A percentile compares a stretch with the other conserved stretches of the same genome.
Conservation (phyloP, 495 filamentous ascomycete genomes). For the Penicillium soppii region DNA sequence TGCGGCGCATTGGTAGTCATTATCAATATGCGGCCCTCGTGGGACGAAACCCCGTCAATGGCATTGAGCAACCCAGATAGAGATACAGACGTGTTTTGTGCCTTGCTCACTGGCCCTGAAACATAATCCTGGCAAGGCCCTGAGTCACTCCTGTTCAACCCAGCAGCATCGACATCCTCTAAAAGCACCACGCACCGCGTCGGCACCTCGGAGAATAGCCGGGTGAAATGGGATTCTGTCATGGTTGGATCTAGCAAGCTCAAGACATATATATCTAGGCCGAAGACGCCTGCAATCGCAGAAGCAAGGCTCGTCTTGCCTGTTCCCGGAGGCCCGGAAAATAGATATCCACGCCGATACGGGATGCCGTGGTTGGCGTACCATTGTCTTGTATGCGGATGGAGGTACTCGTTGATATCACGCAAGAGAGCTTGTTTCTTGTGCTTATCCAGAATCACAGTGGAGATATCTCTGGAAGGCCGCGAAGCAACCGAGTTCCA, state of each 20-base stretch:
- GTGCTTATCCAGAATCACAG: conserved; percentile 68
- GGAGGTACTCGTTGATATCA: conserved; percentile 32
- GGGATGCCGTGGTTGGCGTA: conserved; percentile 62
- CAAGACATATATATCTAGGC: conserved; percentile 62
- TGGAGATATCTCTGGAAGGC: conserved; percentile 69
- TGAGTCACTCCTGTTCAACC: conserved; percentile 14
- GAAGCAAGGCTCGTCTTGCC: conserved; percentile 65
- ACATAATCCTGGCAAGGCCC: conserved; percentile 12
- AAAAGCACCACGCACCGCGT: conserved; percentile 63
- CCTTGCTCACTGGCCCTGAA: conserved; percentile 4
- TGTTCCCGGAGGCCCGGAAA: conserved; percentile 70
- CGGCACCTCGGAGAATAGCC: conserved; percentile 56
- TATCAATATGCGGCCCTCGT: conserved; percentile 77
- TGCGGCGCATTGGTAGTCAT: conserved; percentile 83
- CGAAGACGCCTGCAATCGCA: conserved; percentile 63
- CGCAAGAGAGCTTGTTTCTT: conserved; percentile 65
- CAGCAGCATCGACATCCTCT: conserved; percentile 62
- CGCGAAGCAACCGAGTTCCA: conserved; percentile 30
- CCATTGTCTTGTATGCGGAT: conserved; percentile 25
- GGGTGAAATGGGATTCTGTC: conserved; percentile 48
- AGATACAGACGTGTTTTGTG: conserved; percentile 50
- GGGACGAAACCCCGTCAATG: conserved; percentile 78
- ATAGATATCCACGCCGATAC: conserved; percentile 62
- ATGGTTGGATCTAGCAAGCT: conserved; percentile 53
- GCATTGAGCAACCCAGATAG: conserved; percentile 77